Conservation (phyloP, 163 green algal genomes). For the Volvox carteri region DNA sequence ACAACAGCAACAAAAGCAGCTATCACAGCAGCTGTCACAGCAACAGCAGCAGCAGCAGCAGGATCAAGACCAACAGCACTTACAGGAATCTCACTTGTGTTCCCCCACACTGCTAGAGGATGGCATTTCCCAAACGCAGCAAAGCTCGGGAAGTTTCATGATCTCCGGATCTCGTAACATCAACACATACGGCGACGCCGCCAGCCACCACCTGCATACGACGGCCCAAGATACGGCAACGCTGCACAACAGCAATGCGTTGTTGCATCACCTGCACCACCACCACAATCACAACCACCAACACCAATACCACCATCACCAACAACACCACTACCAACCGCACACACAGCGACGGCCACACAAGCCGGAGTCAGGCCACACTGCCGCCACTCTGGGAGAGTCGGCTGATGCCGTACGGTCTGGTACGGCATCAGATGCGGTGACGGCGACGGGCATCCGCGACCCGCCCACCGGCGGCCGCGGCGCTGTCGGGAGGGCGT, state of each 20-base stretch:
- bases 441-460: background rate
- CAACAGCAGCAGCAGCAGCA: background rate
- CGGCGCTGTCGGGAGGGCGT: background rate
- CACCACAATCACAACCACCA: background rate
- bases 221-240: no score
- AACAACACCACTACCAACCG: background rate
- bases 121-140: background rate
- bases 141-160: background rate
- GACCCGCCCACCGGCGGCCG: background rate
- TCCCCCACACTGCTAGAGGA: background rate
- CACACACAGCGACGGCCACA: background rate
- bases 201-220: no score
- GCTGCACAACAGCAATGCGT: no score
- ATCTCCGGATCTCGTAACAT: background rate
- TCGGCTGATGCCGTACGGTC: no score
- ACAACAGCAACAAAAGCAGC: background rate
- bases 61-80: background rate
- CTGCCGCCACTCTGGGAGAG: background rate
- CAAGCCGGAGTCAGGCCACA: background rate
- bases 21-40: background rate
- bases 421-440: no score
- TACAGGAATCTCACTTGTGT: background rate
- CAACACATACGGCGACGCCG: no score
- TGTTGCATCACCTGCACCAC: no score
- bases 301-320: background rate